Evolutionary conservation across 306 rosid genomes (phyloP), one percentile per base, ranked within the genome.

Genomic region (Purshia tridentata): DNA sequence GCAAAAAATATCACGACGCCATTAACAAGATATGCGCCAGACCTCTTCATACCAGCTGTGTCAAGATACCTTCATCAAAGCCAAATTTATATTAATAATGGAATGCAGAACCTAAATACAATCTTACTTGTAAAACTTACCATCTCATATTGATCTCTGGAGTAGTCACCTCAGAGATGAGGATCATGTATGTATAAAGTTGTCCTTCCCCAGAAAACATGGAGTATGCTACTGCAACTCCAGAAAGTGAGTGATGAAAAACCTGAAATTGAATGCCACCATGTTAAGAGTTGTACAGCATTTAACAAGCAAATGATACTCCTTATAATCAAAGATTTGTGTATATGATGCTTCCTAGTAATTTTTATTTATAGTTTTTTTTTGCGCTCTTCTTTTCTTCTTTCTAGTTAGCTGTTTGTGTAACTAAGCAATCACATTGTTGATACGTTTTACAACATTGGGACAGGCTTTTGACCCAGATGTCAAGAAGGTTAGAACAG

Each of bases 101-200:
- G 55, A 63, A 39, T 7, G 15, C 23, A 47, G 29, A 39, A 75
- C 54, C 10, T 19, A 49, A 57, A 59, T 3, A 4, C 60, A 35
- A 64, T 53, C 35, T 56, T 62, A 46, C 19, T 39, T 9, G 45
- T 51, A 69, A 44, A 44, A 49, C 71, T 57, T 76, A 81, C 88
- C 88, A 84, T 84, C 88, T 84, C 80, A 84, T 78, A 69, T 84
- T 84, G 65, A 84, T 81, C 77, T 78, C 88, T 49, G 88, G 88
- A 72, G 86, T 84, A 11, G 88, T 84, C 57, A 81, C 65, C 72
- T 84, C 88, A 14, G 88, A 84, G 50, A 84, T 84, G 77, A 84
- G 86, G 18, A 84, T 76, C 88, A 84, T 84, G 67, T 66, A 84
- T n/a, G 88, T 84, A 60, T 84, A 84, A 71, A 84, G 88, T 66